Conservation (phyloP, 2,329 filamentous ascomycete species). For the Elsinoe batatas region DNA sequence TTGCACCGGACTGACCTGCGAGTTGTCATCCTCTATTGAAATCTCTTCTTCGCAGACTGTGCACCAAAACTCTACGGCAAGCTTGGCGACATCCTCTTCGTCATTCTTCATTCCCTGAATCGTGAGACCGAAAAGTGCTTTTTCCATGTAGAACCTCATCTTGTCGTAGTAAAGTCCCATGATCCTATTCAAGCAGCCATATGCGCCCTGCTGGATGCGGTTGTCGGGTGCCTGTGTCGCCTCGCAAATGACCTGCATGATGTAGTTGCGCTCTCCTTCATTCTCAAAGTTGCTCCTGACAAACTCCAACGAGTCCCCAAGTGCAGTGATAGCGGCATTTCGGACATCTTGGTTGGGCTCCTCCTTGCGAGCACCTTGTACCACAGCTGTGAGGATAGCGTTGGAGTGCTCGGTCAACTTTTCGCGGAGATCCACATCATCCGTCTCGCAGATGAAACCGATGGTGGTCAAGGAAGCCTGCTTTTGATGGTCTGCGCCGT, state of each 20-base stretch:
- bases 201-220: constrained; percentile 89
- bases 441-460: constrained; percentile 95
- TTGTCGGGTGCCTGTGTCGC: constrained; percentile 88
- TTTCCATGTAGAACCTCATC: constrained; percentile 99
- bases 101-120: constrained; percentile 98
- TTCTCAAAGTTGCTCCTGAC: constrained; percentile 98
- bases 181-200: constrained; percentile 95
- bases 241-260: constrained; percentile 99
- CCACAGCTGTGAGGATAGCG: constrained; percentile 92
- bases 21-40: constrained; percentile 93
- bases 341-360: constrained; percentile 87
- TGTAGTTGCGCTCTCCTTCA: constrained; percentile 98
- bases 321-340: constrained; percentile 81
- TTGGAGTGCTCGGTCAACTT: constrained; percentile 83
- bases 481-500: constrained; percentile 79
- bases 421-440: constrained; percentile 75
- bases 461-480: constrained; percentile 92
- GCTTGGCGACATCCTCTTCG: constrained; percentile 94
- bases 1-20: constrained; percentile 43
- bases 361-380: constrained; percentile 94
- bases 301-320: constrained; percentile 95
- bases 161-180: constrained; percentile 99
- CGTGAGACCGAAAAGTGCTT: constrained; percentile 92
- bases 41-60: constrained; percentile 99
- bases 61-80: constrained; percentile 99